A percentile compares a stretch with the other conserved stretches of the same genome.
These are phyloP conservation scores for Huntiella moniliformis DNA, from an alignment of 2,329 filamentous ascomycete species.

Conservation along the genomic window DNA sequence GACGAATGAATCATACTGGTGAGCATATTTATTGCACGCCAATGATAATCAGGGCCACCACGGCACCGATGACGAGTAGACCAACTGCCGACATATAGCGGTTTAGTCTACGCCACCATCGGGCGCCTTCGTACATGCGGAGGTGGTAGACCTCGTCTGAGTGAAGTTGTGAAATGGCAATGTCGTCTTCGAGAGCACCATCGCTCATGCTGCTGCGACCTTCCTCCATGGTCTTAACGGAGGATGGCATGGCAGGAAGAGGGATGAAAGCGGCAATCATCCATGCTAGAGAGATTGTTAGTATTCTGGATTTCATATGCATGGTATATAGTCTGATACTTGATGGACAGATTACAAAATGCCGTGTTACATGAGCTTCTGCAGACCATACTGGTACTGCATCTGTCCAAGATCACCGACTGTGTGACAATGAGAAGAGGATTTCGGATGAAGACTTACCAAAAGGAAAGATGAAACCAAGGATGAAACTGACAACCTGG, in stretches of 20 bases:
- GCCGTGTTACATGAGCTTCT: conserved; percentile 11
- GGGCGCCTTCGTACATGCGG: conserved; percentile 25
- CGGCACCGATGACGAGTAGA: conserved; percentile 32
- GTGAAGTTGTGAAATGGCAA: conserved; percentile 3
- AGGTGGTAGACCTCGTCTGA: conserved; percentile 5
- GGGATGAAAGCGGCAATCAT: conserved; percentile 61
- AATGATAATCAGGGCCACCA: conserved; percentile 32
- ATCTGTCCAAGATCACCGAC: conserved; percentile 11
- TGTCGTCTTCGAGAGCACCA: neutral
- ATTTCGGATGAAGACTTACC: conserved; percentile 25
- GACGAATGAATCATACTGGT: conserved; percentile 12
- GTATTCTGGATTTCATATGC: neutral
- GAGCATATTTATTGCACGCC: conserved; percentile 21
- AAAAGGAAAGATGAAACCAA: conserved; percentile 62
- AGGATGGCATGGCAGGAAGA: conserved; percentile 39
- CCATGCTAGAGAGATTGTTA: conserved; percentile 39
- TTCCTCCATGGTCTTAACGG: conserved; percentile 33
- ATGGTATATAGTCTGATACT: conserved; percentile 10
- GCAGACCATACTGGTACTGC: conserved; percentile 3
- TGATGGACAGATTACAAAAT: conserved; percentile 3
- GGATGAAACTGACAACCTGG: conserved; percentile 55
- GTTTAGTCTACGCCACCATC: conserved; percentile 43
- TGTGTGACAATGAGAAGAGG: conserved; percentile 3
- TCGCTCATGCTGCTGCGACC: conserved; percentile 12
- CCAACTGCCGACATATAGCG: conserved; percentile 38